Evolutionary conservation across 2,329 filamentous ascomycete species (phyloP).

Genomic region (Cladophialophora carrionii): DNA sequence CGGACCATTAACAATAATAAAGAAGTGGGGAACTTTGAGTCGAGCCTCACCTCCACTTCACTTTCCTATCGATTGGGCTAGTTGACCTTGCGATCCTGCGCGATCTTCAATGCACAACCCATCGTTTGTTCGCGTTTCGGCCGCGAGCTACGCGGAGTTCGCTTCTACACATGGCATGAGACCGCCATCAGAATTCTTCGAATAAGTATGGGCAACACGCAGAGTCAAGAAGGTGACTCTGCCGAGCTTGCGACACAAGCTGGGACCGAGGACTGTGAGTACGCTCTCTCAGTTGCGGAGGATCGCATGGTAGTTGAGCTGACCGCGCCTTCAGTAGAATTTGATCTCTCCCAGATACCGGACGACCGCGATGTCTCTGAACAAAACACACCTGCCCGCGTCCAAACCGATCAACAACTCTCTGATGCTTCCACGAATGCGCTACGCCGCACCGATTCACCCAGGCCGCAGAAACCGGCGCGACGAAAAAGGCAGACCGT

Average conservation of each 20-base stretch:
- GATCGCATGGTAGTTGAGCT: background rate
- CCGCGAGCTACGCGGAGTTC: background rate
- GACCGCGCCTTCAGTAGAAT: constrained; percentile 23
- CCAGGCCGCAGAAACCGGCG: background rate
- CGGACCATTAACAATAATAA: no score
- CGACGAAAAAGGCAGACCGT: background rate
- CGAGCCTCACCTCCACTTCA: background rate
- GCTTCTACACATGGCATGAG: constrained; percentile 1
- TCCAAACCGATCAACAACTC: background rate
- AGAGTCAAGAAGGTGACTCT: constrained; percentile 29
- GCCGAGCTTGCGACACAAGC: constrained; percentile 2
- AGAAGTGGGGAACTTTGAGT: constrained; percentile 4
- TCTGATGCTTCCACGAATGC: constrained; percentile 9
- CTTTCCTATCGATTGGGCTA: background rate
- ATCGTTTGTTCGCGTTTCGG: background rate
- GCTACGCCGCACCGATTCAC: constrained; percentile 6
- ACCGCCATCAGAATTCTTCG: background rate
- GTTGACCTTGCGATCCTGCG: background rate
- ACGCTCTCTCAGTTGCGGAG: background rate
- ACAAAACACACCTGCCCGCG: background rate
- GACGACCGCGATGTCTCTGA: constrained; percentile 29
- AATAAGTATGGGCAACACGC: constrained; percentile 31
- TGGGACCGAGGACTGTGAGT: constrained; percentile 26
- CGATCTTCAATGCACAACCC: background rate
- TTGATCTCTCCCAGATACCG: constrained; percentile 33